phyloP scores from a whole-genome alignment of 768 basidiomycete species.

The Termitomyces sp. region DNA sequence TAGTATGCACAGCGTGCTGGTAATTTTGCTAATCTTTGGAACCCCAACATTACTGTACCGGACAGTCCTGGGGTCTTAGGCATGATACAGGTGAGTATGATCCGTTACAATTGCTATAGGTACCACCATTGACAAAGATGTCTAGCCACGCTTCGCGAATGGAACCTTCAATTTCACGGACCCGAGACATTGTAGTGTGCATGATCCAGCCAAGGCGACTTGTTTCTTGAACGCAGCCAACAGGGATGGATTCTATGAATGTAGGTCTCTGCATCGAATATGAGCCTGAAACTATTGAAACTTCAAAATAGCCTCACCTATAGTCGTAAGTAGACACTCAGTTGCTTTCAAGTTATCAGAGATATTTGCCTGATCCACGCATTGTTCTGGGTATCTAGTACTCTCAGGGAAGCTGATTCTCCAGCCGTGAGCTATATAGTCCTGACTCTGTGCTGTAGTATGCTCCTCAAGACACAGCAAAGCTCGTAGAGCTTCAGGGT shows the following conservation, averaged over 20 bases:
- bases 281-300: neutral
- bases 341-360: neutral
- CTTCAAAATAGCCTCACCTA: constrained; percentile 39
- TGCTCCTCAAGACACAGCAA: constrained; percentile 63
- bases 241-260: constrained; percentile 64
- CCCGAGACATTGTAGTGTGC: constrained; percentile 62
- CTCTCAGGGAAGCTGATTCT: constrained; percentile 41
- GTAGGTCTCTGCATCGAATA: constrained; percentile 9
- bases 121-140: neutral
- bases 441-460: constrained; percentile 34
- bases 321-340: constrained; percentile 39
- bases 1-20: constrained; percentile 53
- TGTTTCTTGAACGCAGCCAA: constrained; percentile 57
- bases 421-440: neutral
- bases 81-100: constrained; percentile 52
- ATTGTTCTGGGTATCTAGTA: constrained; percentile 30
- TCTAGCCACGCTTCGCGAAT: constrained; percentile 49
- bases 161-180: constrained; percentile 64
- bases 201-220: constrained; percentile 53
- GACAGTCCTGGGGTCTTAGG: constrained; percentile 43
- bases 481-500: constrained; percentile 58
- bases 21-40: constrained; percentile 61
- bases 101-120: neutral
- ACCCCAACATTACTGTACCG: constrained; percentile 50
- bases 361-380: neutral